Evolutionary conservation across 2,329 filamentous ascomycete species (phyloP), one percentile per base, ranked within the genome.

Genomic region (Fusarium abutilonis): DNA sequence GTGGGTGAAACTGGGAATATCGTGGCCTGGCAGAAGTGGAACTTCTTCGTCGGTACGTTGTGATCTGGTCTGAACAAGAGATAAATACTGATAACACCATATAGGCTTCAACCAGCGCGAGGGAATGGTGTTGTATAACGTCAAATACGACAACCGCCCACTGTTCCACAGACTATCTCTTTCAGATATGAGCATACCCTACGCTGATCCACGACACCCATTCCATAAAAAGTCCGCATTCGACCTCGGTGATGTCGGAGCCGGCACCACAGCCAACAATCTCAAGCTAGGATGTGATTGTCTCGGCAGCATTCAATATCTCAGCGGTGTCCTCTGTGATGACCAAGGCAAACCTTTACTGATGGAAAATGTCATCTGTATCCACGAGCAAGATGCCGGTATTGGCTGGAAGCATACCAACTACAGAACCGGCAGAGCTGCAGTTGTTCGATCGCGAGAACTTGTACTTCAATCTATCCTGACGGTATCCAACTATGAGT

Each of bases 341-440:
- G 73, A 82, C 0, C 78, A 84, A 28, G 89, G 89, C 0, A 78
- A 80, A 2, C 79, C 85, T 0, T 76, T 76, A 2, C 72, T 78
- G 1, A 79, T 82, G 17, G 82, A 83, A 31, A 87, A 88, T 42
- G 86, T 86, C 1, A 78, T 90, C 23, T 91, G 89, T 56, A 77
- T 90, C 4, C 89, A 91, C 68, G 89, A 91, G 72, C 83, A 89
- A 69, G 89, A 91, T 66, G 83, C 85, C 49, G 89, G 89, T 2
- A 88, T 91, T 39, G 80, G 83, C n/a, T 90, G 87, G 87, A 91
- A 91, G 73, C 89, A 91, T 73, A 83, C 87, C 5, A 89, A 91
- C 75, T 88, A 81, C 74, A 81, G 87, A 15, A 90, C 86, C 0
- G 79, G 80, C 7, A 79, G 84, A 15, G 85, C 86, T 0, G 83